phyloP scores from a whole-genome alignment of 73 alveolate species.

The Tetrahymena borealis region DNA sequence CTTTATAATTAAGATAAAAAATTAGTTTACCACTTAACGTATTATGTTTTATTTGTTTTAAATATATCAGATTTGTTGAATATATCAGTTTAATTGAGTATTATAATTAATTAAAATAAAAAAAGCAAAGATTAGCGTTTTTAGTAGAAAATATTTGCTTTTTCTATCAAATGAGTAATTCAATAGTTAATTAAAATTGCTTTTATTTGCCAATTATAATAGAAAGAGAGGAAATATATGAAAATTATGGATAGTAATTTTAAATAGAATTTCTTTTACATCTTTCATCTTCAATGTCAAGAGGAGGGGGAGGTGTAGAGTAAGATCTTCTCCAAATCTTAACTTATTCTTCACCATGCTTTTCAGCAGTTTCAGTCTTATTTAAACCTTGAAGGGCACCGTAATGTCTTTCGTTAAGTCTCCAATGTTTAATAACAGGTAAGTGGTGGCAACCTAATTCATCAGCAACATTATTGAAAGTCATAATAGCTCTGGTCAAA shows the following conservation, averaged over 20 bases:
- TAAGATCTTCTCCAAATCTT: slow-evolving; percentile 91
- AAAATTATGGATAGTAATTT: neutral
- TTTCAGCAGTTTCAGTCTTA: slow-evolving; percentile 93
- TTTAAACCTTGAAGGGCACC: slow-evolving; percentile 97
- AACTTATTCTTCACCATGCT: slow-evolving; percentile 91
- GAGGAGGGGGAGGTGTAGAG: slow-evolving; percentile 95
- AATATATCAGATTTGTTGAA: no score
- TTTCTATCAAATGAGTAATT: neutral
- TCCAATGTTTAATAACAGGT: slow-evolving; percentile 89
- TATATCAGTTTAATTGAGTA: neutral
- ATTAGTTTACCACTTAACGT: no score
- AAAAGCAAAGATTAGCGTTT: neutral
- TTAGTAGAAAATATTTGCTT: neutral
- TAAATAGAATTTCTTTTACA: neutral
- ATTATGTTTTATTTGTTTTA: no score
- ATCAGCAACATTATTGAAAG: slow-evolving; percentile 44
- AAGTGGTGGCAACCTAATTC: slow-evolving; percentile 78
- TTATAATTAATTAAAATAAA: neutral
- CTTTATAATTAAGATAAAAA: neutral
- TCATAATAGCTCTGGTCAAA: slow-evolving; percentile 82
- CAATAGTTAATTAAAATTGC: neutral
- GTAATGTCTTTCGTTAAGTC: slow-evolving; percentile 96
- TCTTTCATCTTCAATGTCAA: slow-evolving; percentile 78
- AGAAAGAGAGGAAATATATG: neutral
- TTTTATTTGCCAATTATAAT: neutral